Conservation (phyloP, 2,329 filamentous ascomycete genomes). For the Torrubiellomyces zombiae region DNA sequence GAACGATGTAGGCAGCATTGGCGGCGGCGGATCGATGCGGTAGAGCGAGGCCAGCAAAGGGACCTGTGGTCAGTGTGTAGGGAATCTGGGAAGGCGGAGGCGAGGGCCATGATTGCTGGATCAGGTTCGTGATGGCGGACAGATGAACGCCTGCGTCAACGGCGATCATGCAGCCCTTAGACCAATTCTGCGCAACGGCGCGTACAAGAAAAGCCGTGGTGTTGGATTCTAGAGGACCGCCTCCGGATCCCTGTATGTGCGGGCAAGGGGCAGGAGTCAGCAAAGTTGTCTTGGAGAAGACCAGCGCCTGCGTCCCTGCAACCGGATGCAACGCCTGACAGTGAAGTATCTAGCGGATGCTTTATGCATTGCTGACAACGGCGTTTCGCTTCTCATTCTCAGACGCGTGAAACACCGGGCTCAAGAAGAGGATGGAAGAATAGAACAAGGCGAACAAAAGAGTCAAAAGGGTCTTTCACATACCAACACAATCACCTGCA, state of each 20-base stretch:
- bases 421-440: no score
- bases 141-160: conserved; percentile 89
- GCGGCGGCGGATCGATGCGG: conserved; percentile 49
- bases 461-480: conserved; percentile 21
- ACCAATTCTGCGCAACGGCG: conserved; percentile 64
- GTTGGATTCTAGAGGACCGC: conserved; percentile 79
- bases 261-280: conserved; percentile 12
- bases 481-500: conserved; percentile 64
- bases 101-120: conserved; percentile 38
- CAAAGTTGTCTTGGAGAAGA: no score
- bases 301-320: no score
- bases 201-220: conserved; percentile 81
- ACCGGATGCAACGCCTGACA: no score
- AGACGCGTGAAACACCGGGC: no score
- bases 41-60: conserved; percentile 65
- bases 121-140: conserved; percentile 63
- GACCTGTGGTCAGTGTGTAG: conserved; percentile 45
- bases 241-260: conserved; percentile 57
- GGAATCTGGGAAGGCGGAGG: conserved; percentile 17
- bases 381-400: no score
- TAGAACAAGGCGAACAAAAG: no score
- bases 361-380: no score
- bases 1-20: conserved; percentile 68
- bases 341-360: no score
- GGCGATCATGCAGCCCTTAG: conserved; percentile 68